Conservation (phyloP, 345 rosid genomes). For the Pelargonium nanum region DNA sequence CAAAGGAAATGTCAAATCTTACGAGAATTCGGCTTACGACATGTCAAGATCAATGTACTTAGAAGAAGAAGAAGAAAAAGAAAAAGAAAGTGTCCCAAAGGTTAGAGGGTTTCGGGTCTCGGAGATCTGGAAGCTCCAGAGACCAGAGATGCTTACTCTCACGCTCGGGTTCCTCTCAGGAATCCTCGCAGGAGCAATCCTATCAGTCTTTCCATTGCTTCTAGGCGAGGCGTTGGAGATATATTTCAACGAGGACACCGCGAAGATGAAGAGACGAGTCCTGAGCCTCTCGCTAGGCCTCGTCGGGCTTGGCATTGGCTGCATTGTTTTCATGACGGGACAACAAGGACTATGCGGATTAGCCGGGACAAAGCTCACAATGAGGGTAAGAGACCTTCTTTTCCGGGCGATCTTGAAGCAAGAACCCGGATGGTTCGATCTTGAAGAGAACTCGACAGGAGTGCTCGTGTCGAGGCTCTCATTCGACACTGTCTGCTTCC, state of each 20-base stretch:
- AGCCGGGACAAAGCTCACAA: constrained; percentile 58
- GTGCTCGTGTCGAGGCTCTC: constrained; percentile 51
- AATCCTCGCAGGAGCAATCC: constrained; percentile 45
- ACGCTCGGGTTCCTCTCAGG: constrained; percentile 39
- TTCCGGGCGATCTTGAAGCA: constrained; percentile 49
- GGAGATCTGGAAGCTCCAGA: constrained; percentile 44
- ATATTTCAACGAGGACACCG: constrained; percentile 20
- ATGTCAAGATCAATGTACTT: constrained; percentile 23
- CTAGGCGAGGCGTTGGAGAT: constrained; percentile 43
- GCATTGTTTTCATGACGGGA: constrained; percentile 41
- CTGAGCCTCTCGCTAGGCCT: constrained; percentile 25
- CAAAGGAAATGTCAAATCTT: background rate
- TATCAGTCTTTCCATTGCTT: constrained; percentile 47
- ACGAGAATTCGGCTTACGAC: constrained; percentile 5
- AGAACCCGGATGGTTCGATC: constrained; percentile 67
- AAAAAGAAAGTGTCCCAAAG: constrained; percentile 10
- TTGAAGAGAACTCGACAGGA: constrained; percentile 44
- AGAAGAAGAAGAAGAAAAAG: constrained; percentile 16
- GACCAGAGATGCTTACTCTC: constrained; percentile 33
- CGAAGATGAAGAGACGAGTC: constrained; percentile 23
- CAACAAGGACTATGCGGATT: constrained; percentile 66
- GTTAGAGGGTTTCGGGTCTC: constrained; percentile 26
- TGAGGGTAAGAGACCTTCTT: constrained; percentile 34
- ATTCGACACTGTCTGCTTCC: constrained; percentile 35
- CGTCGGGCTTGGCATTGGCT: constrained; percentile 47